These are phyloP conservation scores for Lepidium sativum DNA, from an alignment of 345 rosid species.

Conservation along the genomic window DNA sequence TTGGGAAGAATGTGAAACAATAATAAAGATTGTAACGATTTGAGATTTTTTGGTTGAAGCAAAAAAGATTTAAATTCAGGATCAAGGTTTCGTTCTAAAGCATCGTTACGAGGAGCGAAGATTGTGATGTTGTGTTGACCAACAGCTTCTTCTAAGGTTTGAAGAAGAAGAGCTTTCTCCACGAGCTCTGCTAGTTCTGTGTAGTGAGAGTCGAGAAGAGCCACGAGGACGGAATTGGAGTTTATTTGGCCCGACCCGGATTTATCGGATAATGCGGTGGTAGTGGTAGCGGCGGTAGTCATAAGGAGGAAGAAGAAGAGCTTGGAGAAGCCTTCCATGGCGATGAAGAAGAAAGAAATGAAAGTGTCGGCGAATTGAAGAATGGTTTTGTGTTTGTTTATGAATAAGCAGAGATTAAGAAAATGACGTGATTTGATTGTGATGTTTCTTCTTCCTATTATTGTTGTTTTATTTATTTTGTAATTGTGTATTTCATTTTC, in stretches of 20 bases:
- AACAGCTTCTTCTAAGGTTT: constrained; percentile 74
- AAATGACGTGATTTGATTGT: constrained; percentile 19
- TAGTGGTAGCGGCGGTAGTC: constrained; percentile 6
- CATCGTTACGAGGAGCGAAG: constrained; percentile 88
- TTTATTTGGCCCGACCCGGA: constrained; percentile 47
- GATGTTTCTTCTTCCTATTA: constrained; percentile 15
- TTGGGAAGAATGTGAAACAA: constrained; percentile 73
- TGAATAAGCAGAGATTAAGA: background rate
- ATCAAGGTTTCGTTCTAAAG: constrained; percentile 68
- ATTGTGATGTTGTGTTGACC: constrained; percentile 77
- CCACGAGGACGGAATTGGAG: constrained; percentile 90
- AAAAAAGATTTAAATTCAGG: constrained; percentile 89
- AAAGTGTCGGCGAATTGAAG: constrained; percentile 25
- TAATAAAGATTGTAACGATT: constrained; percentile 68
- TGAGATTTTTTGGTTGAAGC: constrained; percentile 79
- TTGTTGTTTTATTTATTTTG: background rate
- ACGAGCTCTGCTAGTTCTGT: constrained; percentile 90
- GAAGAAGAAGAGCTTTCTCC: constrained; percentile 88
- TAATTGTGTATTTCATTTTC: background rate
- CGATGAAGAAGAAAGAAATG: background rate
- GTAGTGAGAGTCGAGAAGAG: constrained; percentile 94
- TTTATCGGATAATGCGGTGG: constrained; percentile 44
- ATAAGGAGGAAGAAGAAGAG: constrained; percentile 20
- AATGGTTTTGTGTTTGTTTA: background rate
- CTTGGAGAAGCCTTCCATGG: constrained; percentile 53